phyloP scores from a whole-genome alignment of 495 filamentous ascomycete species.

The Podospora pseudocomata region DNA sequence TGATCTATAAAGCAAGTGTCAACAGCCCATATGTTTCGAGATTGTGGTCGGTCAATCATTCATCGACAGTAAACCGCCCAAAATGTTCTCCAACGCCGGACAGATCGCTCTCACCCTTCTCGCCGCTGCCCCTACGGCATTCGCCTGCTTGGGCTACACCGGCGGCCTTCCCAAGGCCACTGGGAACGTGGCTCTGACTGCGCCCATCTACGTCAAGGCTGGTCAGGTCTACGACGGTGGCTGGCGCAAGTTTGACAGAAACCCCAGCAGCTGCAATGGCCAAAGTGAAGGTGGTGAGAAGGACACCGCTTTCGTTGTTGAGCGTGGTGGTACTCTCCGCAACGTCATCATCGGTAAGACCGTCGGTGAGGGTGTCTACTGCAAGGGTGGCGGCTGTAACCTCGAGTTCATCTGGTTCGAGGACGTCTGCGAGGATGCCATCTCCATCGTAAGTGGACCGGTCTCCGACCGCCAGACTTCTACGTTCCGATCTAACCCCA shows the following conservation, averaged over 20 bases:
- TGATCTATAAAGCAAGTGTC: neutral
- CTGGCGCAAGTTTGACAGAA: neutral
- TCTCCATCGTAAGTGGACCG: constrained; percentile 10
- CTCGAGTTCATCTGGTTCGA: constrained; percentile 42
- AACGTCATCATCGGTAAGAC: constrained; percentile 54
- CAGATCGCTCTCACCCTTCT: neutral
- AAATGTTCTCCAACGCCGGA: neutral
- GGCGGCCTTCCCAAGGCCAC: neutral
- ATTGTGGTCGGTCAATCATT: neutral
- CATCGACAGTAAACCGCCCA: neutral
- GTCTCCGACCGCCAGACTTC: neutral
- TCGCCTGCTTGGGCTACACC: neutral
- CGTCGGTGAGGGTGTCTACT: constrained; percentile 53
- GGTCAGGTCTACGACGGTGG: neutral
- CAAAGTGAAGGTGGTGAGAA: constrained; percentile 48
- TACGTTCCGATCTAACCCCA: constrained; percentile 24
- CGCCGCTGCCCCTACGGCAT: neutral
- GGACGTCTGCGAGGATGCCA: constrained; percentile 50
- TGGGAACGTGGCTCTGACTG: neutral
- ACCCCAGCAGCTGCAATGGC: constrained; percentile 34
- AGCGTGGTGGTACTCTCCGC: constrained; percentile 48
- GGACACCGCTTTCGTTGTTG: constrained; percentile 50
- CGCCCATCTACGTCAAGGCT: neutral
- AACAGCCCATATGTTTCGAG: neutral
- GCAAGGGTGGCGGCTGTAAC: constrained; percentile 36